Conservation (phyloP, 1,284 basidiomycete genomes). For the Ganoderma sinense region DNA sequence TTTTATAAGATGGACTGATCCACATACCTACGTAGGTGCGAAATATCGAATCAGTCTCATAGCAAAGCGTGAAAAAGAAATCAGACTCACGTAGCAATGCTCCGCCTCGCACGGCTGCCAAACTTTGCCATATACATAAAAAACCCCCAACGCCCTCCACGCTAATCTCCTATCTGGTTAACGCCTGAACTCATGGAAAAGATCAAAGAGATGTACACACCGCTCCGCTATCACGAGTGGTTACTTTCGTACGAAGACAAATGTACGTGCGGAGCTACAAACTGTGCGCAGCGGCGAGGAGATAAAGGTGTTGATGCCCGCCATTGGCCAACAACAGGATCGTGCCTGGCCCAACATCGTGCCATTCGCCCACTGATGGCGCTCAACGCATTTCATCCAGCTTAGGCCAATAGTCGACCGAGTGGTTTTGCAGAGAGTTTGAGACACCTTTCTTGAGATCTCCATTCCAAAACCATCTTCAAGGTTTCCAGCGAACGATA, state of each 20-base stretch:
- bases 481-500: conserved; percentile 58
- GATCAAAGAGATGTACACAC: conserved; percentile 61
- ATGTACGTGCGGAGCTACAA: too few species aligned
- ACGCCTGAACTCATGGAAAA: conserved; percentile 60
- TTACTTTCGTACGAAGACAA: too few species aligned
- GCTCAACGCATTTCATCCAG: conserved; percentile 67
- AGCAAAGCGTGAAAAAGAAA: neutral
- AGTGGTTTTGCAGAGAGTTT: conserved; percentile 70
- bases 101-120: conserved; percentile 65
- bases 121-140: too few species aligned
- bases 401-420: conserved; percentile 66
- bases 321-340: conserved; percentile 37
- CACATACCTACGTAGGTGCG: conserved; percentile 56
- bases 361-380: conserved; percentile 64
- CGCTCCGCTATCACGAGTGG: neutral
- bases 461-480: conserved; percentile 55
- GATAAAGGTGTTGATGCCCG: conserved; percentile 46
- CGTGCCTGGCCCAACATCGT: conserved; percentile 57
- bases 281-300: conserved; percentile 66
- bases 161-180: too few species aligned
- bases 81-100: conserved; percentile 62
- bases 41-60: neutral
- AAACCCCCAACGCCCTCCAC: conserved; percentile 57
- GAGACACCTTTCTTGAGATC: too few species aligned
- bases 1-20: conserved; percentile 65